phyloP scores from a whole-genome alignment of 2,329 filamentous ascomycete species.

The Hypoxylon sp. region DNA sequence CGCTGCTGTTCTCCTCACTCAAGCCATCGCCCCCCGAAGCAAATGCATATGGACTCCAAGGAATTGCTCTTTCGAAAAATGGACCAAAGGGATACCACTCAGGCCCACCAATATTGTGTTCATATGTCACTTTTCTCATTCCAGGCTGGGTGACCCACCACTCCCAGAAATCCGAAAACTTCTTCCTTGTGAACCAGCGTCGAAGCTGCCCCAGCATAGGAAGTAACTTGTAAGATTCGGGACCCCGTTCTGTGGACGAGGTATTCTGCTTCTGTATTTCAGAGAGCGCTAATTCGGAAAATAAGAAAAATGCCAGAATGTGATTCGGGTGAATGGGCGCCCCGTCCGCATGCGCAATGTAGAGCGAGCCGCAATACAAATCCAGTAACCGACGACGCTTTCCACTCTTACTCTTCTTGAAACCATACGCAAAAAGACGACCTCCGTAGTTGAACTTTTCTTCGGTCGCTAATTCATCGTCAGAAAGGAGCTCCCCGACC shows the following conservation, averaged over 20 bases:
- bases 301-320: slow-evolving; percentile 29
- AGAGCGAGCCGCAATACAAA: slow-evolving; percentile 21
- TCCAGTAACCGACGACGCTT: neutral
- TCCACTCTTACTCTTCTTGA: neutral
- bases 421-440: neutral
- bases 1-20: too few relatives aligned
- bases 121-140: neutral
- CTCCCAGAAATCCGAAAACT: neutral
- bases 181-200: neutral
- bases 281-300: slow-evolving; percentile 16
- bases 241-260: neutral
- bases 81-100: slow-evolving; percentile 2
- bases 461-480: neutral
- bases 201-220: neutral
- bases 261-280: neutral
- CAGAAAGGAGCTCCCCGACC: neutral
- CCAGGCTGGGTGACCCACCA: neutral
- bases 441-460: slow-evolving; percentile 1
- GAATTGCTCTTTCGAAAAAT: neutral
- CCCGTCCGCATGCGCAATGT: slow-evolving; percentile 25
- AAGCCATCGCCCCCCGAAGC: neutral
- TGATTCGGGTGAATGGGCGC: slow-evolving; percentile 12
- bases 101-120: neutral
- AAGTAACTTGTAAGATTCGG: neutral
- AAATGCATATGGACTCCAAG: neutral